Base-by-base conservation (phyloP, 495 filamentous ascomycete species). In the Parathielavia hyrcaniae region DNA sequence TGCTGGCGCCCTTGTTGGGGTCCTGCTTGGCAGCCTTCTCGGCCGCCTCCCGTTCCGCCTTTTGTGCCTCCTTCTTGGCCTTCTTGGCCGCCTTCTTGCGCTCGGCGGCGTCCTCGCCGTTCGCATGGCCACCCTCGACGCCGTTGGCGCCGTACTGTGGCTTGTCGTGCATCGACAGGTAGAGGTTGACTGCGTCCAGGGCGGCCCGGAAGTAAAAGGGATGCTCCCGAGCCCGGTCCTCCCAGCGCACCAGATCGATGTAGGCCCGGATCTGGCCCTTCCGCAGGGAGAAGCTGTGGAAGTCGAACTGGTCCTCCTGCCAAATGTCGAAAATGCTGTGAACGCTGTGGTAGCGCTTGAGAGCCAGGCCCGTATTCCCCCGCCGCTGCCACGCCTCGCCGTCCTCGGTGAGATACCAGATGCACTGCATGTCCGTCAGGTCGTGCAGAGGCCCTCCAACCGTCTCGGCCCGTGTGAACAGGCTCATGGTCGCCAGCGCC, bases 301-400 rank as follows among this genome's bases (percentile, higher is more conserved):
- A 99, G 68, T 99, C 93, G 64, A 96, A 97, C 65, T 99, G 93
- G 63, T 99, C 93, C 63, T 99, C 93, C 62, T 95, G 86, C 93
- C 93, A 99, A 41, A 87, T 83, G 32, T 97, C 92, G 64, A 99
- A 97, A 57, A 97, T 91, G 73, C 92, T 90, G 70, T 84, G 86
- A 53, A 96, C 81, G 2, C 86, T 79, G 57, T 87, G 85, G 67
- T 93, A 91, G 36, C 93, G 84, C 75, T 99, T 99, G 43, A 99
- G 77, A 3, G 95, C 91, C 59, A 96, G 80, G 2, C 85, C 88
- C 45, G 90, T 73, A 64, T 91, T 89, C 61, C 83, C 83, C 69
- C 91, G 89, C 23, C 93, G 87, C 53, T 88, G 72, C 69, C 92
- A 93, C 0, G 92, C 82, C 73, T 96, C 88, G 30, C 89, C 93